Base-by-base conservation (phyloP, 495 filamentous ascomycete genomes). In the Cercophora scortea region DNA sequence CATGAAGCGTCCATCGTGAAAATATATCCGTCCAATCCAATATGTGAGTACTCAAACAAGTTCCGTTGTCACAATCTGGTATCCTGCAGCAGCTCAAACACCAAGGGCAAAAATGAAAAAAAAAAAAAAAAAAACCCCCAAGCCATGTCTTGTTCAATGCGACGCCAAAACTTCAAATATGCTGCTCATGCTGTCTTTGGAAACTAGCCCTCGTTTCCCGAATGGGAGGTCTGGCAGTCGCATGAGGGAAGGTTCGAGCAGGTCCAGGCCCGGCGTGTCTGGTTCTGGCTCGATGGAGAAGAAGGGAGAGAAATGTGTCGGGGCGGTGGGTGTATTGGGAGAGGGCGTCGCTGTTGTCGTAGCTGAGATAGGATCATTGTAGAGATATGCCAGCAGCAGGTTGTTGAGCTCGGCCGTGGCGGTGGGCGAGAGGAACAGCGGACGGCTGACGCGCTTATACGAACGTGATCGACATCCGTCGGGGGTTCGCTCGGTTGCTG, bases 381-480 rank as follows among this genome's bases (percentile, higher is more conserved):
- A 60, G 9, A 69, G 52, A 40, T 61, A 69, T 19, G 68, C 68
- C 3, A 54, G 53, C 19, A 71, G 38, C 11, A 71, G 50, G 39
- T 60, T 53, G 42, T 60, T 60, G 16, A 71, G 60, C 39, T 71
- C 68, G 13, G 62, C 61, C 0, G 64, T 66, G 5, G 64, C 66
- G 0, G 66, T 58, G 3, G 66, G 62, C 1, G 63, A 65, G 13
- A 67, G 59, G 38, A 68, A 58, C 34, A 56, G 46, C 6, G 68
- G 68, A 9, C 66, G 64, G 52, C 58, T 66, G 59, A 71, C 64
- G 3, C 68, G 44, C 55, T 68, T 69, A 49, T 71, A 71, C 0
- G 62, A 64, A 16, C 62, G 62, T 2, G 57, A 42, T 6, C 55
- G 16, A 12, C 15, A 47, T 13, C 46, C 52, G 16, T 45, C 38